Evolutionary conservation across 139 green algal genomes (phyloP).

Genomic region (Zygnema cylindricum): DNA sequence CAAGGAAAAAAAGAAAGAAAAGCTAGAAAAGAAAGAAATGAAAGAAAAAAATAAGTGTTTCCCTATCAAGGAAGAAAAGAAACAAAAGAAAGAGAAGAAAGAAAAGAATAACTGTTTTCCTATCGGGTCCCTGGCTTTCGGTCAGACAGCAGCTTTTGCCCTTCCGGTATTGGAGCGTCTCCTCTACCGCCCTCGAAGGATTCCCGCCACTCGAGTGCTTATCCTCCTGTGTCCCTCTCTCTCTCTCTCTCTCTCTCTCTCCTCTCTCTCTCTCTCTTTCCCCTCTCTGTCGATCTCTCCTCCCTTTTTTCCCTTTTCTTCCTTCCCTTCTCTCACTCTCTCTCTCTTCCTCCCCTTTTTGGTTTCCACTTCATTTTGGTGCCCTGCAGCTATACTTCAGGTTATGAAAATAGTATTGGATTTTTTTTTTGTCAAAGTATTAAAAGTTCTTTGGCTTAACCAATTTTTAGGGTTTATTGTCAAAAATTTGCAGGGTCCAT

Average conservation of each 20-base stretch:
- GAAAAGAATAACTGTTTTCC: not conserved
- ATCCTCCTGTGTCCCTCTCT: too few relatives aligned
- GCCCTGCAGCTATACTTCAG: too few relatives aligned
- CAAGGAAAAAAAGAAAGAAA: too few relatives aligned
- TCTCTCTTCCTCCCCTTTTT: not conserved
- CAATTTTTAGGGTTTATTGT: too few relatives aligned
- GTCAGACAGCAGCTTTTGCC: constrained; percentile 89
- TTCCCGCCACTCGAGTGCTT: constrained; percentile 79
- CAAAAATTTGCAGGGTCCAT: constrained; percentile 90
- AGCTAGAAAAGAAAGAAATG: too few relatives aligned
- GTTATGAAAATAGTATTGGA: too few relatives aligned
- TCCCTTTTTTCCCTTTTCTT: constrained; percentile 23
- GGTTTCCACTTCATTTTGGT: not conserved
- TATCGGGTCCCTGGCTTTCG: not conserved
- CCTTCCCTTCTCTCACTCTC: constrained; percentile 2
- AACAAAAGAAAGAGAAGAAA: not conserved
- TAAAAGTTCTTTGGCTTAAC: too few relatives aligned
- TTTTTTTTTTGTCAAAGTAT: too few relatives aligned
- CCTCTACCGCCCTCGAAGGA: constrained; percentile 78
- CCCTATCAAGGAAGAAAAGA: not conserved
- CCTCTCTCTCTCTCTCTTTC: constrained; percentile 77
- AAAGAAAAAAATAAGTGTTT: not conserved
- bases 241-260: constrained; percentile 90
- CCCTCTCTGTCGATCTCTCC: too few relatives aligned
- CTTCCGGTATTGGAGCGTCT: constrained; percentile 93